Evolutionary conservation across 164 flowering plant species (phyloP), one percentile per base, ranked within the genome.

Genomic region (Annona cherimola): DNA sequence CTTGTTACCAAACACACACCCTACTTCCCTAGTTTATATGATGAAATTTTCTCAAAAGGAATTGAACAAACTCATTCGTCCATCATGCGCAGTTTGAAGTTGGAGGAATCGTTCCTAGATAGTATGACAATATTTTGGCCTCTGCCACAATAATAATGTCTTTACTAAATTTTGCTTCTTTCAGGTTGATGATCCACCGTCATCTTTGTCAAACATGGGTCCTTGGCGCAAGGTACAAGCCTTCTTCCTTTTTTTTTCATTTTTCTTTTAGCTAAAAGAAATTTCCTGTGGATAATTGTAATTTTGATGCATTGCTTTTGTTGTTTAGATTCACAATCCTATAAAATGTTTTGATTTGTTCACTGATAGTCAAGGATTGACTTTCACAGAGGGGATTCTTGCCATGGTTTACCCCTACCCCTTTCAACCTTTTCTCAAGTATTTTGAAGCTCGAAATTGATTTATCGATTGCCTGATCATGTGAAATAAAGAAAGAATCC

Each of bases 171-270:
- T 20, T 66, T 45, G 63, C 50, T 16, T 64, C 45, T 16, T 72
- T 76, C 18, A 92, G 95, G 86, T 83, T 65, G 89, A 85, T 69
- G 87, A 76, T 64, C 79, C 90, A 42, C 83, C 89, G 77, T 84
- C 88, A 11, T 69, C 82, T 54, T 75, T 76, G 65, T 85, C 96
- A 63, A 81, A 81, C 76, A 92, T 91, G 26, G 98, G 98, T 78
- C 98, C 94, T 54, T 93, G 98, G 98, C 84, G 98, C 70, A 93
- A 93, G 98, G 98, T 93, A 85, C 77, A 60, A 35, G 35, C n/a
- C 55, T 71, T 61, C 16, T 75, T 57, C 35, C 26, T 57, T 65
- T 4, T 68, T 11, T 60, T 11, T 16, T 44, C 12, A 42, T 19
- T 61, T 41, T 45, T 44, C 14, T 43, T 64, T 50, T 50, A 50